Evolutionary conservation across 176 grass and related monocot genomes (phyloP), one percentile per base, ranked within the genome.

Genomic region (Zoysia japonica): DNA sequence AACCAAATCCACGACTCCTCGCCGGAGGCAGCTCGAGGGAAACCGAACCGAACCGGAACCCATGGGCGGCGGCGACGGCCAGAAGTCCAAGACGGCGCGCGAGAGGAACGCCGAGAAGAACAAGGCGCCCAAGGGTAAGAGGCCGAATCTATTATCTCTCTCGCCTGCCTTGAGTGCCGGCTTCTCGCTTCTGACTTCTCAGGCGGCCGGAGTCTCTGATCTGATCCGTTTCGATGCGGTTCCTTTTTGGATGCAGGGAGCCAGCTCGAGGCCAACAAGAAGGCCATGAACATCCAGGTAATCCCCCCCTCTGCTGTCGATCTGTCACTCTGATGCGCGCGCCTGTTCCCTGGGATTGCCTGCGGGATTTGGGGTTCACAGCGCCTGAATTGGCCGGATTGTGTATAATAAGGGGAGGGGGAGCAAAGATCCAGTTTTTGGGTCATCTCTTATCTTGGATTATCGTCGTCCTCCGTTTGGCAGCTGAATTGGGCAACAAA

Each of bases 31-130:
- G 28, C 28, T 28, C 28, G 28, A 28, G 28, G 28, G 28, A 28
- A 28, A 28, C 28, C 28, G 28, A 28, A 28, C 28, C 28, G 28
- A 28, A 28, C 28, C 28, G 28, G 28, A 28, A 28, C 28, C 51
- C 38, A 98, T 98, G 95, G 95, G 95, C n/a, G 95, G 95, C 16
- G 95, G 95, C 67, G 94, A 98, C 62, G 95, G 55, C 3, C 95
- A 98, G 84, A 98, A 98, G 73, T 89, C 95, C 65, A 98, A 86
- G 95, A 98, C 74, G 90, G 95, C 95, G 15, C 68, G 95, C 65
- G 95, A 98, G 90, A 92, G 76, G 90, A 90, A 90, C 83, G 0
- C 74, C 48, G 95, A 98, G 90, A 98, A 98, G 89, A 88, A 90
- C 66, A 92, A 92, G 68, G 70, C 9, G 4, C 0, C 78, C 74